These are phyloP conservation scores for Vachellia pachyceras DNA, from an alignment of 306 rosid genomes.

Conservation along the genomic window DNA sequence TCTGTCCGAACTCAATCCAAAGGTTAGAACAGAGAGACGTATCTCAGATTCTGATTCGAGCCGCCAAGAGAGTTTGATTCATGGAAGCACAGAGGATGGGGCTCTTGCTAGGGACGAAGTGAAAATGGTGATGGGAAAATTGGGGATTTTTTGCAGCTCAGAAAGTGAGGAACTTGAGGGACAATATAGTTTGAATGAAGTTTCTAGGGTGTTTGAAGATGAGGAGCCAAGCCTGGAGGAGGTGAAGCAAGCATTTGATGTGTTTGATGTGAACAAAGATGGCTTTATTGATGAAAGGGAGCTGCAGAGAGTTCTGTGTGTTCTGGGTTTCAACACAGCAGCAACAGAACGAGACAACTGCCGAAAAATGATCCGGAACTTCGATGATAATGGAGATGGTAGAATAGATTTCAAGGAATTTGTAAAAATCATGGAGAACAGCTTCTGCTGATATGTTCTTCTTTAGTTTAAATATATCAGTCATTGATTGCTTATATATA, in stretches of 20 bases:
- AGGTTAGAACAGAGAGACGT: constrained; percentile 17
- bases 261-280: constrained; percentile 80
- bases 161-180: constrained; percentile 54
- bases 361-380: constrained; percentile 67
- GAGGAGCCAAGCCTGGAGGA: constrained; percentile 92
- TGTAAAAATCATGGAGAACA: constrained; percentile 73
- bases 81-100: constrained; percentile 41
- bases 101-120: constrained; percentile 59
- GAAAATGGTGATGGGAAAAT: constrained; percentile 55
- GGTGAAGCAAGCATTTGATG: constrained; percentile 84
- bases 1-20: constrained; percentile 32
- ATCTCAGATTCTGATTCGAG: constrained; percentile 28
- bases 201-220: constrained; percentile 73
- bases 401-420: constrained; percentile 78
- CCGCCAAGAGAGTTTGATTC: constrained; percentile 10
- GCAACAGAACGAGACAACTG: constrained; percentile 57
- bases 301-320: constrained; percentile 64
- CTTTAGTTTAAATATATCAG: background rate
- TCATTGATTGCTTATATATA: background rate
- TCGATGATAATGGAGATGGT: constrained; percentile 69
- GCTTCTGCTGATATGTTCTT: constrained; percentile 51
- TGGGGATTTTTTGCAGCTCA: constrained; percentile 63
- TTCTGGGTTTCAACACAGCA: constrained; percentile 67
- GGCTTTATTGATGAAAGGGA: constrained; percentile 79
- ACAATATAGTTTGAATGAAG: constrained; percentile 45